Percentiles rank a stretch among this genome's conserved stretches.
phyloP scores from a whole-genome alignment of 106 monocot species.

The Acanthochlamys bracteata region DNA sequence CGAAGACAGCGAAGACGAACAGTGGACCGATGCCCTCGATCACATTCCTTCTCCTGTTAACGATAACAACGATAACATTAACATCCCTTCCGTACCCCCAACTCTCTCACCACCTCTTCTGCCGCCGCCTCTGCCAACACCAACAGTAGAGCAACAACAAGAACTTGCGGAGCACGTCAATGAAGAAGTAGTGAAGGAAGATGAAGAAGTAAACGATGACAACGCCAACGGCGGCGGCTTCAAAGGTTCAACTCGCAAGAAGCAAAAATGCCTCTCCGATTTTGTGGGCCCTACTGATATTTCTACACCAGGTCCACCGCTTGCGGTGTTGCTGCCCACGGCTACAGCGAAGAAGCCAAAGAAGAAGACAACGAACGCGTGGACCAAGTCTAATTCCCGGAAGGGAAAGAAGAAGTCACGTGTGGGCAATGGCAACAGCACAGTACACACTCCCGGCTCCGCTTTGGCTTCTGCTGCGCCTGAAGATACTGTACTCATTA shows the following conservation, averaged over 20 bases:
- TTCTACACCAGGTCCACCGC: background rate
- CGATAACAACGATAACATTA: background rate
- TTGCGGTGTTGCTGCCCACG: background rate
- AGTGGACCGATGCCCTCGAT: constrained; percentile 23
- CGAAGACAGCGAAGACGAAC: constrained; percentile 12
- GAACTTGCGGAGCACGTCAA: background rate
- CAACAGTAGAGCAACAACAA: too few species aligned
- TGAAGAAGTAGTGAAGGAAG: constrained; percentile 3
- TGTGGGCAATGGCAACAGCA: background rate
- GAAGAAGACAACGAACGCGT: constrained; percentile 77
- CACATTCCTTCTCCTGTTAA: constrained; percentile 2
- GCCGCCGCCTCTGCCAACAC: constrained; percentile 1
- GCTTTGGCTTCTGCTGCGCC: constrained; percentile 8
- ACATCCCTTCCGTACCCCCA: background rate
- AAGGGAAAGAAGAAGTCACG: constrained; percentile 74
- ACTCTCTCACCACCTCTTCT: background rate
- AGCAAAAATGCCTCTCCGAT: constrained; percentile 31
- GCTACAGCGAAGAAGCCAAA: constrained; percentile 39
- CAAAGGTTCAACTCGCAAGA: constrained; percentile 18
- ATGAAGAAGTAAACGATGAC: constrained; percentile 11
- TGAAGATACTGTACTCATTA: constrained; percentile 60
- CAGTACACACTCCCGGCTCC: background rate
- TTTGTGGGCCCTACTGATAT: constrained; percentile 1
- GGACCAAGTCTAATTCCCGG: constrained; percentile 85
- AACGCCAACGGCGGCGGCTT: constrained; percentile 8